phyloP scores from a whole-genome alignment of 768 basidiomycete species.

The Hemileccinum rubropunctum region DNA sequence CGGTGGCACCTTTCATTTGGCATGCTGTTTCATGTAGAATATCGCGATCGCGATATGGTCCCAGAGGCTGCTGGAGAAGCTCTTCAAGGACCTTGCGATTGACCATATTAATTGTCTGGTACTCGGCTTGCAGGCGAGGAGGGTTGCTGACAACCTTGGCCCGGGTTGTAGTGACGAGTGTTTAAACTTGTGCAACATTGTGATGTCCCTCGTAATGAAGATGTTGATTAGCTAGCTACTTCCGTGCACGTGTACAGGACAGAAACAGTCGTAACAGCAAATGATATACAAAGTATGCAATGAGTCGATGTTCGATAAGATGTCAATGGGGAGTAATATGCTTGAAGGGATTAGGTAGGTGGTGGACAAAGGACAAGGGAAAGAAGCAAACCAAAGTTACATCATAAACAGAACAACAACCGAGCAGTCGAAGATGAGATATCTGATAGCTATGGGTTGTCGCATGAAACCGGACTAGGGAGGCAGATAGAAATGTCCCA shows the following conservation, averaged over 20 bases:
- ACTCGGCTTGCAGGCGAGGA: not conserved
- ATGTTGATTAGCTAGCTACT: slow-evolving; percentile 21
- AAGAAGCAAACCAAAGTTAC: slow-evolving; percentile 25
- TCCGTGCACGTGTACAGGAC: slow-evolving; percentile 28
- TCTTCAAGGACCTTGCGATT: slow-evolving; percentile 18
- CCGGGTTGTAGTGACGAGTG: too few species aligned
- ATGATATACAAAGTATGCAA: slow-evolving; percentile 28
- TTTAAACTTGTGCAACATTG: not conserved
- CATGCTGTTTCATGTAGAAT: slow-evolving; percentile 21
- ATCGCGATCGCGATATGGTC: slow-evolving; percentile 29
- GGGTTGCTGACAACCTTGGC: not conserved
- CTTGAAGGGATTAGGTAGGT: slow-evolving; percentile 27
- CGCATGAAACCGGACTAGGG: slow-evolving; percentile 2
- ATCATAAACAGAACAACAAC: slow-evolving; percentile 27
- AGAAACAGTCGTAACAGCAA: slow-evolving; percentile 28
- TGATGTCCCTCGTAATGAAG: not conserved
- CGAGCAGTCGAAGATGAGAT: slow-evolving; percentile 16
- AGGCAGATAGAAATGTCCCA: slow-evolving; percentile 19
- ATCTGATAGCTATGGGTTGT: slow-evolving; percentile 8
- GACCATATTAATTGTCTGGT: slow-evolving; percentile 12
- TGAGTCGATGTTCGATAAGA: slow-evolving; percentile 25
- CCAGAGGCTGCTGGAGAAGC: slow-evolving; percentile 26
- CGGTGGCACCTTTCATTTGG: slow-evolving; percentile 4
- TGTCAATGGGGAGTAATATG: slow-evolving; percentile 20
- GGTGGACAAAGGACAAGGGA: slow-evolving; percentile 17